Evolutionary conservation across 1,284 basidiomycete species (phyloP).

Genomic region (Leccinum pallidistipes): DNA sequence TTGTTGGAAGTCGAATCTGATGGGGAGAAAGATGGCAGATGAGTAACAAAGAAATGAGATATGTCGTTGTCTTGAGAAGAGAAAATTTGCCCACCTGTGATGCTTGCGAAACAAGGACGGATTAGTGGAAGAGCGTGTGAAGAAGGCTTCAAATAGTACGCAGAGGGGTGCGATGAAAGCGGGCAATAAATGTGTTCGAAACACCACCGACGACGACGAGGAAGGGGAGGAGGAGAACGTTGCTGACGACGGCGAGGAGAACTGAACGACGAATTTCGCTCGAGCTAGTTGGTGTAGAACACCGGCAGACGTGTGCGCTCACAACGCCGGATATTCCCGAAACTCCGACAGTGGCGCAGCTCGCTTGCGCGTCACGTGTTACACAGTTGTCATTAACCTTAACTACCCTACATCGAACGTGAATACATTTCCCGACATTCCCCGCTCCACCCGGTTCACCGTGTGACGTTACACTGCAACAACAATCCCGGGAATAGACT

Average conservation of each 20-base stretch:
- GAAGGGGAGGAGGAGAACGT: background rate
- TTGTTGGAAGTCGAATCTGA: slow-evolving; percentile 32
- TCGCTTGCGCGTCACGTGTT: background rate
- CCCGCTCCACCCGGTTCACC: background rate
- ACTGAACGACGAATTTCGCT: slow-evolving; percentile 13
- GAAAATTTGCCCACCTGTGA: slow-evolving; percentile 32
- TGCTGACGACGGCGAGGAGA: slow-evolving; percentile 7
- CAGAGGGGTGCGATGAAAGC: slow-evolving; percentile 14
- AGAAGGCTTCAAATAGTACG: slow-evolving; percentile 18
- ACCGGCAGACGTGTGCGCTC: slow-evolving; percentile 6
- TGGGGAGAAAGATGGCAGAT: background rate
- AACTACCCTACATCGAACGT: slow-evolving; percentile 1
- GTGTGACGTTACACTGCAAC: slow-evolving; percentile 10
- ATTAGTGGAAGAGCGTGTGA: slow-evolving; percentile 29
- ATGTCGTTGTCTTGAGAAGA: slow-evolving; percentile 12
- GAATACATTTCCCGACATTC: background rate
- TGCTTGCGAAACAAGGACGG: slow-evolving; percentile 30
- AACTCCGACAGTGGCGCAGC: slow-evolving; percentile 33
- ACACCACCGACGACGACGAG: slow-evolving; percentile 12
- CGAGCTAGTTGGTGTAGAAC: slow-evolving; percentile 8
- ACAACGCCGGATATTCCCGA: slow-evolving; percentile 29
- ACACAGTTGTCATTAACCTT: background rate
- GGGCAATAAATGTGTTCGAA: slow-evolving; percentile 7
- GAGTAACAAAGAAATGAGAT: background rate
- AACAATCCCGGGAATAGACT: background rate